A percentile compares a stretch with the other conserved stretches of the same genome.
These are phyloP conservation scores for Lizonia empirigonia DNA, from an alignment of 2,329 filamentous ascomycete genomes.

Conservation along the genomic window DNA sequence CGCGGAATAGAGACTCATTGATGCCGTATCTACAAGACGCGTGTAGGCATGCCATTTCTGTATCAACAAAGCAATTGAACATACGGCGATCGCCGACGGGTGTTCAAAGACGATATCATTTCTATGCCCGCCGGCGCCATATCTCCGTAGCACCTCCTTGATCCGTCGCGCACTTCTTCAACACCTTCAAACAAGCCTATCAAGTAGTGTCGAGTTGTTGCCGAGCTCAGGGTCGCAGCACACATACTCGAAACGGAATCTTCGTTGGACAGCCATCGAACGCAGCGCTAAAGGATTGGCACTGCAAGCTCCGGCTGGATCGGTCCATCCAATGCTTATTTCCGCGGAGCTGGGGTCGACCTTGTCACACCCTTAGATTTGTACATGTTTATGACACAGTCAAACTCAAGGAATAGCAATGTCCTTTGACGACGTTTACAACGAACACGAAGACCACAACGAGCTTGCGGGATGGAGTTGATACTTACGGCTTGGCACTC, in stretches of 20 bases:
- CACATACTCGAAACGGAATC: slow-evolving; percentile 37
- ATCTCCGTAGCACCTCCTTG: not conserved
- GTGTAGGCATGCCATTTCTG: not conserved
- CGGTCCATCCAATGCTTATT: slow-evolving; percentile 22
- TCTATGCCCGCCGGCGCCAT: not conserved
- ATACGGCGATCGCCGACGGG: slow-evolving; percentile 3
- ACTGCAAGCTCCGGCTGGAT: slow-evolving; percentile 38
- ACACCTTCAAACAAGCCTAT: not conserved
- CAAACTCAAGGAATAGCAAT: not conserved
- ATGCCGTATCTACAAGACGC: not conserved
- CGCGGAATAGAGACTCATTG: slow-evolving; percentile 2
- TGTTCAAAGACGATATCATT: not conserved
- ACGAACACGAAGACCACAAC: not conserved
- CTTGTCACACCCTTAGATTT: not conserved
- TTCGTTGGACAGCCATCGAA: slow-evolving; percentile 29
- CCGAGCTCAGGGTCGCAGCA: not conserved
- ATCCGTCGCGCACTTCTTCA: not conserved
- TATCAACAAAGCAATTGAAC: not conserved
- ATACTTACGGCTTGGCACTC: slow-evolving; percentile 9
- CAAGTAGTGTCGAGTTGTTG: not conserved
- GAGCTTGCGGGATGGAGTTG: slow-evolving; percentile 3
- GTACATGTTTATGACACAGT: not conserved
- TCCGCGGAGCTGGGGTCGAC: slow-evolving; percentile 5
- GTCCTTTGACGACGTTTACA: not conserved
- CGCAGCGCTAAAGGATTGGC: slow-evolving; percentile 47